A percentile compares a stretch with the other conserved stretches of the same genome.
Evolutionary conservation across 352 stramenopile species (phyloP).

Genomic region (Phytophthora pseudosyringae): DNA sequence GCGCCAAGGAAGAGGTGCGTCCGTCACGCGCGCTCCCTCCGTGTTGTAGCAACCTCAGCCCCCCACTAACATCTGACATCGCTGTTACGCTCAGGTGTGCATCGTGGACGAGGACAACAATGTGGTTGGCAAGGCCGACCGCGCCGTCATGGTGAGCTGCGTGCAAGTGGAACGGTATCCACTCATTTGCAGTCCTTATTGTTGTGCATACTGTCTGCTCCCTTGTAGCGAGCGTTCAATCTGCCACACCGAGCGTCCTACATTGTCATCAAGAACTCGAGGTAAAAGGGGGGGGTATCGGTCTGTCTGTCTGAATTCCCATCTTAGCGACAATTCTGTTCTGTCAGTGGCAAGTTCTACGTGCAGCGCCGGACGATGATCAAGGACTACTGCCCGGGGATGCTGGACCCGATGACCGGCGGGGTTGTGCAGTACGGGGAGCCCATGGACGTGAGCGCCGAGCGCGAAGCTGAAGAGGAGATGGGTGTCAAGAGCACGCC

Average conservation of each 20-base stretch:
- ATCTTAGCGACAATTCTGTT: neutral
- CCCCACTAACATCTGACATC: neutral
- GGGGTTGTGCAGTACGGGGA: constrained; percentile 85
- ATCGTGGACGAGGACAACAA: constrained; percentile 87
- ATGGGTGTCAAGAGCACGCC: constrained; percentile 77
- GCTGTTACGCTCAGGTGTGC: constrained; percentile 54
- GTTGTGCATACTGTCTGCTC: neutral
- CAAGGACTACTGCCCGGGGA: constrained; percentile 90
- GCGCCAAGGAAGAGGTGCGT: constrained; percentile 63
- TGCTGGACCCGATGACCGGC: constrained; percentile 84
- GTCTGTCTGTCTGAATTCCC: too few species aligned
- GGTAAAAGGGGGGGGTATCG: constrained; percentile 26
- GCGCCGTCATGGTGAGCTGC: constrained; percentile 73
- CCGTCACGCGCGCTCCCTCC: neutral
- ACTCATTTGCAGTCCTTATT: neutral
- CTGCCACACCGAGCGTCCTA: constrained; percentile 87
- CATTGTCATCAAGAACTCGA: constrained; percentile 86
- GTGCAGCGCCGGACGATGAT: constrained; percentile 88
- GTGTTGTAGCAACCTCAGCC: neutral
- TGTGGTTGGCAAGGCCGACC: constrained; percentile 83
- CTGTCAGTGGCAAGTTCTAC: constrained; percentile 79
- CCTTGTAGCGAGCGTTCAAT: constrained; percentile 68
- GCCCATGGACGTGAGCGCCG: constrained; percentile 67
- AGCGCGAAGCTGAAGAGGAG: constrained; percentile 82
- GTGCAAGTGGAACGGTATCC: neutral